Percentiles rank a stretch among this genome's conserved stretches.
Conservation (phyloP, 176 grass and related monocot species). For the Aegilops sharonensis region DNA sequence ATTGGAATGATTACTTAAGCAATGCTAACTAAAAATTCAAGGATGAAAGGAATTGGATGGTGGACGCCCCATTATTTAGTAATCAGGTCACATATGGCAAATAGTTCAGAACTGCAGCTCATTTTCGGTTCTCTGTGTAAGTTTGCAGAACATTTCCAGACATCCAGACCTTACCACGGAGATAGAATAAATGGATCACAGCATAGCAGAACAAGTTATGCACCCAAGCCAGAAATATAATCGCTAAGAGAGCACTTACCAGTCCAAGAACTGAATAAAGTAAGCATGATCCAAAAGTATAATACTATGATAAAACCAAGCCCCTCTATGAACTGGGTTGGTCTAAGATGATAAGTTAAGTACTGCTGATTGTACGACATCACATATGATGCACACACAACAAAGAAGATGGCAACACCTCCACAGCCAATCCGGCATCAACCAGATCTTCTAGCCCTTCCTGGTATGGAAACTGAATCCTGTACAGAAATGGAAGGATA, state of each 20-base stretch:
- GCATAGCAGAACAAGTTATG: neutral
- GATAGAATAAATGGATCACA: neutral
- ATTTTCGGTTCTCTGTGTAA: no score
- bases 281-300: no score
- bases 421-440: neutral
- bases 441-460: no score
- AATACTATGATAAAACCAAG: no score
- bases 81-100: no score
- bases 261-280: no score
- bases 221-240: neutral
- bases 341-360: neutral
- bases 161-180: neutral
- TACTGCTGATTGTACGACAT: neutral
- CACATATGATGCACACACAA: neutral
- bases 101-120: no score
- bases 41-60: no score
- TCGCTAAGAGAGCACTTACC: neutral
- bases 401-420: neutral
- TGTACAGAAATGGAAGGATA: neutral
- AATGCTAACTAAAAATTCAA: no score
- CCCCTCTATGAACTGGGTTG: no score
- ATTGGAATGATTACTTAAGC: no score
- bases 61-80: no score
- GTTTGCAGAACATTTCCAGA: neutral
- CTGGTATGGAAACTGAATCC: neutral